Conservation (phyloP, 1,139 yeast genomes). For the Protomyces gravidus region DNA sequence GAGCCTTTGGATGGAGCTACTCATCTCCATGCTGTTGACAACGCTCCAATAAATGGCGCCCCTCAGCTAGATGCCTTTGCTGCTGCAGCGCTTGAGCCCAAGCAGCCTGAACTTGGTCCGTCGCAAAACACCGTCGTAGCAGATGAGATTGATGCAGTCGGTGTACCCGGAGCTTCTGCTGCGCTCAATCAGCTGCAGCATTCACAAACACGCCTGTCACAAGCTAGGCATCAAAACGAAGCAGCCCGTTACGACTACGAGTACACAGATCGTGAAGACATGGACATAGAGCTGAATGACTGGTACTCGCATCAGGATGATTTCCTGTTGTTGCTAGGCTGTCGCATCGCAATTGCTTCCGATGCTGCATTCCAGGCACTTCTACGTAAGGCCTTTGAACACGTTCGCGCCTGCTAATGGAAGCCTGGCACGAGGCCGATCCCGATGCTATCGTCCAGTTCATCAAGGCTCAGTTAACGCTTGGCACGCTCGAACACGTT, state of each 20-base stretch:
- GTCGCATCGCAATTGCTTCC: background rate
- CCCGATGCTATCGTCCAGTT: background rate
- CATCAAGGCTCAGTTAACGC: slow-evolving; percentile 1
- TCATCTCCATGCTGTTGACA: too few species aligned
- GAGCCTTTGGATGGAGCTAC: too few species aligned
- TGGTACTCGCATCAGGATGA: slow-evolving; percentile 41
- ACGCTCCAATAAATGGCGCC: too few species aligned
- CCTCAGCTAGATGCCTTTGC: background rate
- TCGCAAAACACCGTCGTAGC: background rate
- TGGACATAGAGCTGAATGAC: slow-evolving; percentile 39
- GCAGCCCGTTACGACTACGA: slow-evolving; percentile 38
- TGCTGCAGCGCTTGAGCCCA: background rate
- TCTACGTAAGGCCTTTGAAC: background rate
- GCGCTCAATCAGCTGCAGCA: background rate
- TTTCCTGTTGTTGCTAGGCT: slow-evolving; percentile 19
- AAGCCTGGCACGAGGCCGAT: slow-evolving; percentile 5
- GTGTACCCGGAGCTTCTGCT: background rate
- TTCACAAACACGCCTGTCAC: background rate
- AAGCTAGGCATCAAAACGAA: slow-evolving; percentile 9
- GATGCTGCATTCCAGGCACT: background rate
- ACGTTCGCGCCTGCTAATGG: background rate
- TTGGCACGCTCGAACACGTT: slow-evolving; percentile 11
- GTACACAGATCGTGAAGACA: slow-evolving; percentile 37
- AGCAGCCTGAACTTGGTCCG: background rate
- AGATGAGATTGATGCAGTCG: background rate